Percentiles rank a stretch among this genome's conserved stretches.
Evolutionary conservation across 2,329 filamentous ascomycete species (phyloP).

Genomic region (Lecanosticta acicola): DNA sequence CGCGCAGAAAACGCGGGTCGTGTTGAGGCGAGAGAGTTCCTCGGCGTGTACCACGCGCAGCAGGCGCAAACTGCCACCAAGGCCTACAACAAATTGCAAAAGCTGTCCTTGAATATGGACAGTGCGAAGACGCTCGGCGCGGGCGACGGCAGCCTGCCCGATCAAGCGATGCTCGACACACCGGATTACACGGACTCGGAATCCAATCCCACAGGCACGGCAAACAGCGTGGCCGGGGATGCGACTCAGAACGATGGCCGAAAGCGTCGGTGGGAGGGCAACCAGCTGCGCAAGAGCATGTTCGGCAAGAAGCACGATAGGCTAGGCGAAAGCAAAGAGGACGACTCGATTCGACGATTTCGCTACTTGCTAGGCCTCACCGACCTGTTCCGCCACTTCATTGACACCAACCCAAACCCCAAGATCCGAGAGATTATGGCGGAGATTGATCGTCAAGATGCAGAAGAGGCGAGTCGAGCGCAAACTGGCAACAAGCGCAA

Average conservation of each 20-base stretch:
- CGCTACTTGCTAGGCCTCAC: constrained; percentile 91
- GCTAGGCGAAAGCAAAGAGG: constrained; percentile 90
- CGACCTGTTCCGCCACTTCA: constrained; percentile 97
- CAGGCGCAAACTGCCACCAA: constrained; percentile 8
- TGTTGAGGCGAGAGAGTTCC: not conserved
- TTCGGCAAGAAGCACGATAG: constrained; percentile 93
- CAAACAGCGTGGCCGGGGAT: constrained; percentile 82
- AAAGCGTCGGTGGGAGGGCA: constrained; percentile 78
- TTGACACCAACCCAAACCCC: constrained; percentile 93
- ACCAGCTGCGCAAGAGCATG: constrained; percentile 83
- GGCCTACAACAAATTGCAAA: not conserved
- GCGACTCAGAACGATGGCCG: constrained; percentile 63
- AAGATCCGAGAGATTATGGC: constrained; percentile 89
- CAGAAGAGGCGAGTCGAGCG: constrained; percentile 55
- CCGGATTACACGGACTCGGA: constrained; percentile 63
- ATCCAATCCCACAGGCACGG: constrained; percentile 61
- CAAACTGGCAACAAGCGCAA: constrained; percentile 69
- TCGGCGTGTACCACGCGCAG: constrained; percentile 6
- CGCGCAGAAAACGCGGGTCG: not conserved
- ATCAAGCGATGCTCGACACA: constrained; percentile 47
- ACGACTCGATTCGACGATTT: constrained; percentile 91
- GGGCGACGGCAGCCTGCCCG: constrained; percentile 30
- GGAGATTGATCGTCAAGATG: constrained; percentile 91
- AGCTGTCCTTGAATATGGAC: constrained; percentile 18
- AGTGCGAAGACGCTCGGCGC: constrained; percentile 22